Evolutionary conservation across 306 rosid species (phyloP), one percentile per base, ranked within the genome.

Genomic region (Prunus salicina): DNA sequence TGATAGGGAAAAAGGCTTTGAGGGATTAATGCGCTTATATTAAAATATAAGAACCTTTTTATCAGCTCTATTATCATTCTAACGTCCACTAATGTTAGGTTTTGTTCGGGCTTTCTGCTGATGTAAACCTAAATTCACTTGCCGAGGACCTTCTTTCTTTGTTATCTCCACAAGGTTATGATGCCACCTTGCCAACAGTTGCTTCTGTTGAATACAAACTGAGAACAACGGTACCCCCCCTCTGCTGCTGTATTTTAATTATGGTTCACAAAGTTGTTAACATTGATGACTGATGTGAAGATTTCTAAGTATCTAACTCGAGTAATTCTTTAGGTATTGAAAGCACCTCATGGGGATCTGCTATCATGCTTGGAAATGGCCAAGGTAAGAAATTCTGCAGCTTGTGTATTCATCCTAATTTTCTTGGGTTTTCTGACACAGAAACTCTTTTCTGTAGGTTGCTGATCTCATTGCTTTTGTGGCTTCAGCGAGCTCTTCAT

Each of bases 381-480:
- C 45, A 95, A 95, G 99, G 99, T 95, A 82, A 80, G 76, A 53
- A 64, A 71, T 2, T 45, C 28, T 74, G 12, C 10, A 22, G 12
- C 22, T 41, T 72, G 67, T 18, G 66, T 43, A 5, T 43, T 57
- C 9, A 24, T 43, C 56, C 62, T 12, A 30, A 46, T 64, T 55
- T 55, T 74, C 16, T n/a, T 80, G 46, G 32, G 14, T 63, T 75
- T 65, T 69, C 58, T 69, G 15, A 78, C 66, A 49, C 7, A 5
- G 28, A 63, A n/a, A 8, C 69, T 75, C 22, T 78, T 69, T 71
- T 13, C 72, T 76, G 75, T 78, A 95, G 98, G 97, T 89, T 63
- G 99, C 99, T 61, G 97, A 95, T 86, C 84, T 95, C 74, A 80
- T 95, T 62, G 96, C 93, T 75, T 95, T 95, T 79, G 99, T 92